Evolutionary conservation across 208 protist species (phyloP), one percentile per base, ranked within the genome.

Genomic region (Leishmania arabica): DNA sequence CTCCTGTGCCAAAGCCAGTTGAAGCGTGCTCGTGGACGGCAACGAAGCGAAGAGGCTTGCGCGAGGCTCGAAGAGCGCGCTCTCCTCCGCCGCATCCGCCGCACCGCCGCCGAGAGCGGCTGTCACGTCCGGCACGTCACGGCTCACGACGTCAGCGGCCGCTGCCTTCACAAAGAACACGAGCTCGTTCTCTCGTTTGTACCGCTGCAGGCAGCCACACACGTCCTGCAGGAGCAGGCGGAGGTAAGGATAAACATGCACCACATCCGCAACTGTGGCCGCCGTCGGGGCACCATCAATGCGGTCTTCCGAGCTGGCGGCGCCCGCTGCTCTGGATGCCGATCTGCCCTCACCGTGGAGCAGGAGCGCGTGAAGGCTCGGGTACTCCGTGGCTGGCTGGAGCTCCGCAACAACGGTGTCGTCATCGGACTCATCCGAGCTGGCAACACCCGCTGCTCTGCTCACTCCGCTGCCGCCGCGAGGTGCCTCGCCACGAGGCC

Each of bases 151-250:
- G 45, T 90, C 85, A 13, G 83, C 75, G 51, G 82, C 40, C 24
- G 77, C 66, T 17, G 84, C 77, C 31, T 88, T 87, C 24, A 71
- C 75, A 19, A 91, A 91, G 82, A 94, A 94, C 19, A 96, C 85
- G 2, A 92, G 83, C 24, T 70, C 54, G 68, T 96, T 96, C 76
- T 96, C 92, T 34, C 86, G 81, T 58, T 90, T 78, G 75, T 91
- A 94, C 81, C 87, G 84, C 19, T 86, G 78, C 19, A 89, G 62
- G 3, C 88, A 74, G 24, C 31, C 51, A 54, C 82, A 76, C 27
- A 91, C 83, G 40, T 86, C 81, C 42, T 81, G 82, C 47, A 93
- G 71, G 21, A 93, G 87, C 15, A 53, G 70, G 27, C 62, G 77
- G 27, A 88, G 80, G 42, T 89, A 83, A 2, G 92, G 89, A 80